Percentiles rank a stretch among this genome's conserved stretches.
These are phyloP conservation scores for Exserohilum turcica DNA, from an alignment of 2,329 filamentous ascomycete species.

Conservation along the genomic window DNA sequence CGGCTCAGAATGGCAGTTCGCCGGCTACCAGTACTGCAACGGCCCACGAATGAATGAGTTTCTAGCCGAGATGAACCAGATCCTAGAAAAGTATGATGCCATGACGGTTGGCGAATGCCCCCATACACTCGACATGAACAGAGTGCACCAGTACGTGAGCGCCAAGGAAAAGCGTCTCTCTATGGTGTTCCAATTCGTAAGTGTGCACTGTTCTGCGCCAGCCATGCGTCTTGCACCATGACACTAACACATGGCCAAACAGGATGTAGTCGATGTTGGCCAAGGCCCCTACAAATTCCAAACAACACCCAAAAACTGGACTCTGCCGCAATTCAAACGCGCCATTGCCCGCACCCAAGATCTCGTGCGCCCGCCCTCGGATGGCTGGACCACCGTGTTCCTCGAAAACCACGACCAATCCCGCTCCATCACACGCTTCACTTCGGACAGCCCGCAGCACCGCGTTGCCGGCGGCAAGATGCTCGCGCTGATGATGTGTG, in stretches of 20 bases:
- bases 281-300: constrained; percentile 47
- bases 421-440: constrained; percentile 56
- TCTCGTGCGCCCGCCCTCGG: constrained; percentile 35
- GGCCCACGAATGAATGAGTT: constrained; percentile 73
- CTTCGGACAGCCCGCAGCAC: constrained; percentile 54
- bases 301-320: constrained; percentile 41
- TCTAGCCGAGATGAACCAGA: constrained; percentile 65
- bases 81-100: constrained; percentile 66
- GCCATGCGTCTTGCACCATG: not conserved
- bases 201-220: constrained; percentile 24
- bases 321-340: constrained; percentile 38
- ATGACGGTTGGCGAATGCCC: constrained; percentile 75
- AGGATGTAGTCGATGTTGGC: constrained; percentile 50
- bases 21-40: constrained; percentile 64
- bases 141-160: constrained; percentile 65
- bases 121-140: constrained; percentile 61
- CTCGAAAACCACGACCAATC: constrained; percentile 62
- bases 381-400: constrained; percentile 57
- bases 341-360: constrained; percentile 41
- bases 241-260: constrained; percentile 6
- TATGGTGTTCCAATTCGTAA: constrained; percentile 66
- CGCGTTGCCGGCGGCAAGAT: constrained; percentile 55
- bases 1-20: constrained; percentile 41
- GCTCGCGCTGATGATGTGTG: constrained; percentile 55
- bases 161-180: constrained; percentile 64